Evolutionary conservation across 805 yeast species (phyloP).

Genomic region (Schizosaccharomyces octosporus): DNA sequence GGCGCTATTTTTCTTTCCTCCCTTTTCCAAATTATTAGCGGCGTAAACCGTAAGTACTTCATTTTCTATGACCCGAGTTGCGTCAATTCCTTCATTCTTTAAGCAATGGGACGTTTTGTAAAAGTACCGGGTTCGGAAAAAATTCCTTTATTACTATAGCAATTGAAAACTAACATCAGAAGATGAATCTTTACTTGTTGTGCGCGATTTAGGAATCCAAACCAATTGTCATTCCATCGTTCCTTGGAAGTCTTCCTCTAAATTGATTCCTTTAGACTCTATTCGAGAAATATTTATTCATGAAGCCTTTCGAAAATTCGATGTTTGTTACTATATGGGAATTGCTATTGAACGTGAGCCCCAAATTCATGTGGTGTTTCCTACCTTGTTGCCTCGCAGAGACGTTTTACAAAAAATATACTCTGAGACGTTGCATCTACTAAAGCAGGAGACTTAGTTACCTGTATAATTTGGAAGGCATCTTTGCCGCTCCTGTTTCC

Average conservation of each 20-base stretch:
- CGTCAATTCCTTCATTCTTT: too few species aligned
- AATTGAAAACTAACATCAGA: not conserved
- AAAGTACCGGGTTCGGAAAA: too few species aligned
- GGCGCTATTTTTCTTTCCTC: not conserved
- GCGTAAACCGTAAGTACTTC: not conserved
- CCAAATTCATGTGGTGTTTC: not conserved
- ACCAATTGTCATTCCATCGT: not conserved
- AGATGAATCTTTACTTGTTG: not conserved
- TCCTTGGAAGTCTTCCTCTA: not conserved
- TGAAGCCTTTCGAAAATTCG: not conserved
- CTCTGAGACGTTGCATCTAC: not conserved
- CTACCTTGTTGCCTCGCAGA: not conserved
- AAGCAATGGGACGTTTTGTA: too few species aligned
- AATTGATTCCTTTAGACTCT: not conserved
- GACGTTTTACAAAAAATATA: not conserved
- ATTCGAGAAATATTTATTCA: not conserved
- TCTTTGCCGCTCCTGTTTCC: too few species aligned
- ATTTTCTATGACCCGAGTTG: not conserved
- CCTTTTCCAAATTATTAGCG: not conserved
- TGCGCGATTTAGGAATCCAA: not conserved
- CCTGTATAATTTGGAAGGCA: too few species aligned
- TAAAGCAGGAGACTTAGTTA: too few species aligned
- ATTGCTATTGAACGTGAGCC: not conserved
- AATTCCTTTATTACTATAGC: too few species aligned
- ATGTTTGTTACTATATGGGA: not conserved